Base-by-base conservation (phyloP, 352 stramenopile species). In the Plasmopara muralis region DNA sequence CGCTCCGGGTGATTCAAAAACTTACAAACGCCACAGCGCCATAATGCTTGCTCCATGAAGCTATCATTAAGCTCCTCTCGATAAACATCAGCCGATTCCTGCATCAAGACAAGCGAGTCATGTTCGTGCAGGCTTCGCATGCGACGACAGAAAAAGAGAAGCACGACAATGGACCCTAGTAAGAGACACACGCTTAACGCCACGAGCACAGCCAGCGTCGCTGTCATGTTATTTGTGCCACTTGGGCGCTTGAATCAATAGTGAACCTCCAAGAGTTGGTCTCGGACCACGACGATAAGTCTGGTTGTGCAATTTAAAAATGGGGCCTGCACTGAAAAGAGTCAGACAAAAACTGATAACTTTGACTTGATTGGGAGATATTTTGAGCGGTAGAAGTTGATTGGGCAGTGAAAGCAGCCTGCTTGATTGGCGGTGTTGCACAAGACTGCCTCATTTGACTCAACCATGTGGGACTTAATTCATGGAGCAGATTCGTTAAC, bases 1-100 rank as follows among this genome's bases (percentile, higher is more conserved):
- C 77, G 73, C 34, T 87, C 75, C 7, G 83, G 81, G 43, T 89
- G 73, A 58, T 96, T 96, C 18, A 86, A 77, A 61, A 96, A 96
- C n/a, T 83, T 80, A 57, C 85, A 96, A 2, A 95, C 81, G 18
- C 68, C 72, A 55, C 87, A 96, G n/a, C 72, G 68, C 87, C 87
- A 96, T 12, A 91, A 63, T 49, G 78, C 73, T 39, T 87, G 70
- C 54, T 91, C 77, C 58, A 85, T 82, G 49, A 85, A 87, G 47
- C 76, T 85, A 63, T 91, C 81, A 20, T 86, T 85, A n/a, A 91
- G 76, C 50, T 91, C 76, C 47, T 91, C 81, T 30, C 81, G 76
- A 43, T 87, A 91, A 12, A 91, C 74, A 39, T 89, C 78, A 29
- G 68, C 46, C 7, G 70, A 57, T 31, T 85, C 74, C 20, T 79